These are phyloP conservation scores for Skeletonema tropicum DNA, from an alignment of 108 stramenopile species.

Conservation along the genomic window DNA sequence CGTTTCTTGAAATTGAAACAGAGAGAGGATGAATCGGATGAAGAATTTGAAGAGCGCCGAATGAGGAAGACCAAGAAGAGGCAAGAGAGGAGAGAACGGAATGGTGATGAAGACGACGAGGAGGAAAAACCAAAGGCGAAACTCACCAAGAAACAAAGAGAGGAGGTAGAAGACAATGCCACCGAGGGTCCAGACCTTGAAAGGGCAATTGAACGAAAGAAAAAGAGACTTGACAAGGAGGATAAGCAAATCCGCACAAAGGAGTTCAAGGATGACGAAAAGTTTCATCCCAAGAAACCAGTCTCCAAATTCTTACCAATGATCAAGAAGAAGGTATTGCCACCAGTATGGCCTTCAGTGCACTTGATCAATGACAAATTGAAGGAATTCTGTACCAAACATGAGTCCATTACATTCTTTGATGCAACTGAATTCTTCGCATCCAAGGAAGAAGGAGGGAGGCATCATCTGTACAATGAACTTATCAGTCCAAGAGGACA, in stretches of 20 bases:
- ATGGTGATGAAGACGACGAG: neutral
- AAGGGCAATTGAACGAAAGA: constrained; percentile 41
- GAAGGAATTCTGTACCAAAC: constrained; percentile 58
- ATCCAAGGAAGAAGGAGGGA: constrained; percentile 37
- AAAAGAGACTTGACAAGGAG: constrained; percentile 14
- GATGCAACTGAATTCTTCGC: constrained; percentile 79
- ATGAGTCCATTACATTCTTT: constrained; percentile 71
- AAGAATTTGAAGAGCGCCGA: constrained; percentile 54
- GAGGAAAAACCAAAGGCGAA: constrained; percentile 44
- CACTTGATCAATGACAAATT: constrained; percentile 72
- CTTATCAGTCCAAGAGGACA: constrained; percentile 69
- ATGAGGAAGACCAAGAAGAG: neutral
- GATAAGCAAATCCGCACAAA: constrained; percentile 32
- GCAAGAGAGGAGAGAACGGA: neutral
- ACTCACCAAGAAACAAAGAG: constrained; percentile 29
- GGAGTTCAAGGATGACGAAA: constrained; percentile 42
- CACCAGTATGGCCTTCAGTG: constrained; percentile 78
- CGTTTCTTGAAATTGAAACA: constrained; percentile 73
- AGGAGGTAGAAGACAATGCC: constrained; percentile 33
- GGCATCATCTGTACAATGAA: constrained; percentile 54
- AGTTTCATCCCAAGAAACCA: constrained; percentile 44
- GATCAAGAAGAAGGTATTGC: constrained; percentile 45
- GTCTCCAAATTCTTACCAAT: constrained; percentile 42
- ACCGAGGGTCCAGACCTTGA: constrained; percentile 37
- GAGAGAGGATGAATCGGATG: constrained; percentile 86